Evolutionary conservation across 2,329 filamentous ascomycete species (phyloP).

Genomic region (Domatiomyces catenatus): DNA sequence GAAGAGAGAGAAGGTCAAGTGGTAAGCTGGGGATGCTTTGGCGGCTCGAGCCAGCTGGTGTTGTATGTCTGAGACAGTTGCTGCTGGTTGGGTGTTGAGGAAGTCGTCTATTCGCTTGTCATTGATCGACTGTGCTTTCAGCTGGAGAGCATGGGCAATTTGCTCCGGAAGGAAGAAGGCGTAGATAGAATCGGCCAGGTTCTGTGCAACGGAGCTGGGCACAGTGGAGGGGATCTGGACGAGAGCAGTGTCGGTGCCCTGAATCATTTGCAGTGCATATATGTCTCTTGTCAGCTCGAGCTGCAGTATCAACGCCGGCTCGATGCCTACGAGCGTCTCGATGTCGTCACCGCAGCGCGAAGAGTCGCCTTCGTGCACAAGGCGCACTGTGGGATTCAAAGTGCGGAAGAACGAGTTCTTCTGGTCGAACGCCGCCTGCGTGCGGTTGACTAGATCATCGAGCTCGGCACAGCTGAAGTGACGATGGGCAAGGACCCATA

Average conservation of each 20-base stretch:
- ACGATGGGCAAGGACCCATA: conserved; percentile 56
- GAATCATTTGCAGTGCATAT: conserved; percentile 13
- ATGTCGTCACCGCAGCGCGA: conserved; percentile 12
- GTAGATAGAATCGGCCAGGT: conserved; percentile 63
- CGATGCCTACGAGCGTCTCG: conserved; percentile 21
- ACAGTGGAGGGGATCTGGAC: conserved; percentile 3
- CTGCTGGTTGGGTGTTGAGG: conserved; percentile 26
- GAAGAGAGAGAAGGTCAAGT: conserved; percentile 90
- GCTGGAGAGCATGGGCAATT: conserved; percentile 57
- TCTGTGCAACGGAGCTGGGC: conserved; percentile 23
- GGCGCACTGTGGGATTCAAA: conserved; percentile 24
- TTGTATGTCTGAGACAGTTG: conserved; percentile 43
- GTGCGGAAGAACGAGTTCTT: neutral
- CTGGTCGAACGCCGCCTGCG: conserved; percentile 73
- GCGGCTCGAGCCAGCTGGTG: conserved; percentile 66
- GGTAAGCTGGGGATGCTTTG: conserved; percentile 86
- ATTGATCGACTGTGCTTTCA: conserved; percentile 18
- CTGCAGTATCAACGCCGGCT: conserved; percentile 53
- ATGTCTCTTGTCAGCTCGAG: conserved; percentile 39
- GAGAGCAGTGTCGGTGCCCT: conserved; percentile 4
- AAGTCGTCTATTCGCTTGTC: conserved; percentile 20
- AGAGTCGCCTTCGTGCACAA: conserved; percentile 27
- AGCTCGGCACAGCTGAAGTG: conserved; percentile 49
- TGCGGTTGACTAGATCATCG: conserved; percentile 58
- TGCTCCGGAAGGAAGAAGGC: conserved; percentile 76